Conservation (phyloP, 331 rosid genomes). For the Erythrophleum ivorense region DNA sequence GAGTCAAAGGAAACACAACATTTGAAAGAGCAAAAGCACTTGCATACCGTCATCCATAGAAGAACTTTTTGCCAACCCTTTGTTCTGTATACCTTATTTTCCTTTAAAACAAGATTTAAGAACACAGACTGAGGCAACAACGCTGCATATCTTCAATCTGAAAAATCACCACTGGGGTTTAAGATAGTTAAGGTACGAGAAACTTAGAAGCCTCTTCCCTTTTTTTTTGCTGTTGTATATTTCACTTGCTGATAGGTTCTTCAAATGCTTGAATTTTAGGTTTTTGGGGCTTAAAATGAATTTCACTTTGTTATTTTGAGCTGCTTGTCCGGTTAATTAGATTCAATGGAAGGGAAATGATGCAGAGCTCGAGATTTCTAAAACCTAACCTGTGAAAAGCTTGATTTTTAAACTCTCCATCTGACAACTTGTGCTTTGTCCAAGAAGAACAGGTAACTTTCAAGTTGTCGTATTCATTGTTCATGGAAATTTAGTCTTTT, state of each 20-base stretch:
- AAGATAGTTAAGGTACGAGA: not conserved
- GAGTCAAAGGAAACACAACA: not conserved
- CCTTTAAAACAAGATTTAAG: not conserved
- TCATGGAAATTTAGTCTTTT: not conserved
- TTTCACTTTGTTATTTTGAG: not conserved
- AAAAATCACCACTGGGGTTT: not conserved
- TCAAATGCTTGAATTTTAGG: not conserved
- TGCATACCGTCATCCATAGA: not conserved
- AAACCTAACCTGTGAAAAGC: not conserved
- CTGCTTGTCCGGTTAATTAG: not conserved
- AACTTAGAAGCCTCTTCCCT: not conserved
- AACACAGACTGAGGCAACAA: not conserved
- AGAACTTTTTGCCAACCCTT: not conserved
- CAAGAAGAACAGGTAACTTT: not conserved
- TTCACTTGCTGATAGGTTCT: not conserved
- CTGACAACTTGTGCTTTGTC: not conserved
- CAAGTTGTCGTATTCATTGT: not conserved
- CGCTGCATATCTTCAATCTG: not conserved
- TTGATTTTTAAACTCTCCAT: not conserved
- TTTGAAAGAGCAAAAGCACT: no score
- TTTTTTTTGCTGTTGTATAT: not conserved
- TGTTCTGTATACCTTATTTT: not conserved
- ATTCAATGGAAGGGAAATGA: not conserved
- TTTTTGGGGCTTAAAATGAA: not conserved
- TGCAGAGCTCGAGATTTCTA: not conserved